Evolutionary conservation across 352 stramenopile species (phyloP).

Genomic region (Pelagophyceae sp.): DNA sequence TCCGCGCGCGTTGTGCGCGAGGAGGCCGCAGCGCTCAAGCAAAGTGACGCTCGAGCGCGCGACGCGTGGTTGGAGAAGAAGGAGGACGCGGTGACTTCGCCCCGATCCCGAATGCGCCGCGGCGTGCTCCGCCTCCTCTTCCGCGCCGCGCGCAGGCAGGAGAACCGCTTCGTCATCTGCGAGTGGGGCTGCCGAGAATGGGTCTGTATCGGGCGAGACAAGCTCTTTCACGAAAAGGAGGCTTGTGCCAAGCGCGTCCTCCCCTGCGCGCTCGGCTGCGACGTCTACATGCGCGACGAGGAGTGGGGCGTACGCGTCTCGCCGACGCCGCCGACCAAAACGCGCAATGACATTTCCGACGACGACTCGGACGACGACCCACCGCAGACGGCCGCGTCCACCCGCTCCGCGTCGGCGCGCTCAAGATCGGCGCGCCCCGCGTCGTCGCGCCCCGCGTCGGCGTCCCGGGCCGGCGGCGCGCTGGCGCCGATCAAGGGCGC

Average conservation of each 20-base stretch:
- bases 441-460: no score
- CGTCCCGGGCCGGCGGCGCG: neutral
- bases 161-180: slow-evolving; percentile 42
- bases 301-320: no score
- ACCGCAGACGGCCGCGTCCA: no score
- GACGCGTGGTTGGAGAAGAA: slow-evolving; percentile 6
- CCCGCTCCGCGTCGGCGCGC: neutral
- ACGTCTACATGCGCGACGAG: slow-evolving; percentile 34
- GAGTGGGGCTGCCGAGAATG: slow-evolving; percentile 47
- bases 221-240: slow-evolving; percentile 36
- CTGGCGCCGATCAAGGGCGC: neutral
- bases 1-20: neutral
- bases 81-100: slow-evolving; percentile 31
- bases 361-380: slow-evolving; percentile 25
- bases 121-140: slow-evolving; percentile 37
- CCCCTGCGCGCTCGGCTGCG: slow-evolving; percentile 41
- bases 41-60: slow-evolving; percentile 3
- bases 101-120: slow-evolving; percentile 28
- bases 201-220: slow-evolving; percentile 35
- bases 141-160: slow-evolving; percentile 40
- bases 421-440: no score
- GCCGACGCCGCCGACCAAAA: no score
- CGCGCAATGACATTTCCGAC: slow-evolving; percentile 20
- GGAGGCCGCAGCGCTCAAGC: slow-evolving; percentile 5
- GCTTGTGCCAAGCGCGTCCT: slow-evolving; percentile 40